Evolutionary conservation across 768 basidiomycete species (phyloP).

Genomic region (Termitomyces sp.): DNA sequence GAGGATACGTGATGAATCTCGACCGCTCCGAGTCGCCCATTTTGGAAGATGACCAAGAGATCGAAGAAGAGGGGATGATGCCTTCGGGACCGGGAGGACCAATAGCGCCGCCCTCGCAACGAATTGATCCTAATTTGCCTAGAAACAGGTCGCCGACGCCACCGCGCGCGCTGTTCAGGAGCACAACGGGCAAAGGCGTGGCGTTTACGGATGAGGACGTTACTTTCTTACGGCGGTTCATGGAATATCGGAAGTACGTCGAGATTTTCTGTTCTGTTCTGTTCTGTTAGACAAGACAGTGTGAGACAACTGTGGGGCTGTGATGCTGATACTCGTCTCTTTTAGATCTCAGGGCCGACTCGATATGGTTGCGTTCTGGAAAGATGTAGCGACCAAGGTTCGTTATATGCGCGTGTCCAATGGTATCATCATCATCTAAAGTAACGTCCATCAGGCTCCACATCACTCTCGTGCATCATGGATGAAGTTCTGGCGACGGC

Average conservation of each 20-base stretch:
- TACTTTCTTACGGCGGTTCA: slow-evolving; percentile 69
- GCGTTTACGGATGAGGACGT: slow-evolving; percentile 87
- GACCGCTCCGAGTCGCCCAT: slow-evolving; percentile 48
- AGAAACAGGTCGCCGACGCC: slow-evolving; percentile 78
- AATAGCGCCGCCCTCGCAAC: slow-evolving; percentile 32
- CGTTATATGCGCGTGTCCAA: slow-evolving; percentile 7
- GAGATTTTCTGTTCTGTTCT: neutral
- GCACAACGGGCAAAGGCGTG: slow-evolving; percentile 88
- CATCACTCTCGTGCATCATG: slow-evolving; percentile 91
- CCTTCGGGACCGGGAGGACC: slow-evolving; percentile 33
- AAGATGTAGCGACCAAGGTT: slow-evolving; percentile 71
- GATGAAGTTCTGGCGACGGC: slow-evolving; percentile 92
- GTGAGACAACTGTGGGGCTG: too few relatives aligned
- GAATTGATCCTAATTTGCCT: slow-evolving; percentile 23
- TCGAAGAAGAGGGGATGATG: slow-evolving; percentile 38
- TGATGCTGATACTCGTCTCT: slow-evolving; percentile 7
- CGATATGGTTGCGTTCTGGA: slow-evolving; percentile 81
- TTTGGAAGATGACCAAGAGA: slow-evolving; percentile 41
- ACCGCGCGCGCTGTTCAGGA: slow-evolving; percentile 74
- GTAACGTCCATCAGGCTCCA: slow-evolving; percentile 54
- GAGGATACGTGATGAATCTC: slow-evolving; percentile 77
- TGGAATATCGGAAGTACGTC: slow-evolving; percentile 73
- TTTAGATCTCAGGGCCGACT: slow-evolving; percentile 55
- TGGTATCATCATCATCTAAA: neutral
- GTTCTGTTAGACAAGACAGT: neutral